Percentiles rank a stretch among this genome's conserved stretches.
Conservation (phyloP, 2,329 filamentous ascomycete genomes). For the Penicillium corylophilum region DNA sequence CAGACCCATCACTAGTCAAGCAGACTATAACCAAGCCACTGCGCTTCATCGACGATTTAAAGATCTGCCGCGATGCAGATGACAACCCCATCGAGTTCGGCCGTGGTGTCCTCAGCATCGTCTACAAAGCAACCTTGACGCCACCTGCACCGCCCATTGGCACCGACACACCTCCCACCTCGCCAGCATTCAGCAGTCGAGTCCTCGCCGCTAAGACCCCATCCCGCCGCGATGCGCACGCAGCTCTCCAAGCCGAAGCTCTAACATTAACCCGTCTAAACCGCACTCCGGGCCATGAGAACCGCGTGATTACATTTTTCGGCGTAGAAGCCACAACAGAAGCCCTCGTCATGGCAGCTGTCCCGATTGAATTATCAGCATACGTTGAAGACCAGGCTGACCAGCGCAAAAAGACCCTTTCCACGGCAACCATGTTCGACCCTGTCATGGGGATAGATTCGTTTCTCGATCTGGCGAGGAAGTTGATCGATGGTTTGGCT, state of each 20-base stretch:
- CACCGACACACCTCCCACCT: constrained; percentile 35
- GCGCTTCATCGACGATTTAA: constrained; percentile 35
- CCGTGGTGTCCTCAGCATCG: constrained; percentile 49
- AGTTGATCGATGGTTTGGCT: constrained; percentile 41
- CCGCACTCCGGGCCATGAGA: constrained; percentile 30
- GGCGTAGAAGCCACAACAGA: constrained; percentile 41
- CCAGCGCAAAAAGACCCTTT: constrained; percentile 28
- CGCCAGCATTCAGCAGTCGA: constrained; percentile 31
- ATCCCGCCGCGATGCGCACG: constrained; percentile 39
- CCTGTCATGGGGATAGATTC: constrained; percentile 42
- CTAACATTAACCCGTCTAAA: constrained; percentile 42
- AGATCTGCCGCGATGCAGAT: constrained; percentile 29
- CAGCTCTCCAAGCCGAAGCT: constrained; percentile 45
- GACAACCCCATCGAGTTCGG: constrained; percentile 42
- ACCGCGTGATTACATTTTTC: constrained; percentile 46
- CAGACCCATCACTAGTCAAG: not conserved
- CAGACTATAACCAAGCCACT: constrained; percentile 17
- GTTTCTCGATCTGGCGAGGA: constrained; percentile 43
- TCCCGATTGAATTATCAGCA: constrained; percentile 43
- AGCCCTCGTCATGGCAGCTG: constrained; percentile 46
- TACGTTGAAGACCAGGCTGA: constrained; percentile 41
- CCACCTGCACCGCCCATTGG: constrained; percentile 6
- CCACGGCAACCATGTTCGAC: constrained; percentile 46
- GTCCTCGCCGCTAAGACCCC: constrained; percentile 49
- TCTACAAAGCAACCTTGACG: constrained; percentile 42